phyloP scores from a whole-genome alignment of 257 asterid genomes.

The Petunia axillaris region DNA sequence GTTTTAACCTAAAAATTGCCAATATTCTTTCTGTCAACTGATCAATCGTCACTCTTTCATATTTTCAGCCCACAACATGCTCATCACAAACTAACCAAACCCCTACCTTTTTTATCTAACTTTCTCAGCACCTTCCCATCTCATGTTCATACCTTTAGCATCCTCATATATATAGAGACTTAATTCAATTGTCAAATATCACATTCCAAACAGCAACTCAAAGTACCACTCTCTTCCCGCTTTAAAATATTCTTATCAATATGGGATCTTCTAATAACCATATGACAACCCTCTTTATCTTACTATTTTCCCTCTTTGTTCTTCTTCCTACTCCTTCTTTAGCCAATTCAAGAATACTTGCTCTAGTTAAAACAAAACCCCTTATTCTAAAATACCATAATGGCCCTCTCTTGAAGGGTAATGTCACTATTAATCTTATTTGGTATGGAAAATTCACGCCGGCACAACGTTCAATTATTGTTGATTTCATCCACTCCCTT shows the following conservation, averaged over 20 bases:
- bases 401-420: conserved; percentile 45
- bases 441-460: conserved; percentile 56
- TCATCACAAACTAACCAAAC: not conserved
- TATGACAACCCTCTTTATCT: not conserved
- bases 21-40: not conserved
- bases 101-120: not conserved
- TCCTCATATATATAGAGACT: not conserved
- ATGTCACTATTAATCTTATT: conserved; percentile 42
- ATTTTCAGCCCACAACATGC: conserved; percentile 19
- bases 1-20: not conserved
- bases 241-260: not conserved
- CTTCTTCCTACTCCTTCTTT: not conserved
- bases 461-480: conserved; percentile 39
- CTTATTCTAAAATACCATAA: conserved; percentile 46
- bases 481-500: conserved; percentile 47
- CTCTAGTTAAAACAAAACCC: conserved; percentile 41
- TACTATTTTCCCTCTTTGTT: not conserved
- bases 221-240: not conserved
- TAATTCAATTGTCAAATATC: not conserved
- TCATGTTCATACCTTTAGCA: not conserved
- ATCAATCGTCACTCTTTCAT: not conserved
- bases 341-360: conserved; percentile 30
- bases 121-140: not conserved
- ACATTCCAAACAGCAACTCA: not conserved
- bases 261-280: not conserved